Conservation (phyloP, 805 yeast genomes). For the Suhomyces sp. region DNA sequence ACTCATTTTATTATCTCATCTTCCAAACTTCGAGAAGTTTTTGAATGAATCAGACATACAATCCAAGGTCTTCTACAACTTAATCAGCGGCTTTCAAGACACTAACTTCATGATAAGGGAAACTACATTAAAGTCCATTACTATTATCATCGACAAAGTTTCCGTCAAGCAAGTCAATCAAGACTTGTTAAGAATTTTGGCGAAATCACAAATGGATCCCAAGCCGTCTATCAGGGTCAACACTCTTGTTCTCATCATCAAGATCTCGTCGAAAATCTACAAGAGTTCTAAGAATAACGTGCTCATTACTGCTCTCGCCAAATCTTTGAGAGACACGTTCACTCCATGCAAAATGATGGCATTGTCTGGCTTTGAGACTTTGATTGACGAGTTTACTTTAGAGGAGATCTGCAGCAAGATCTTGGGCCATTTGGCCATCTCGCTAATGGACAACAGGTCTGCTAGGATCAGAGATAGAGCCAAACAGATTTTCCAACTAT, state of each 20-base stretch:
- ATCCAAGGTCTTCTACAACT: constrained; percentile 61
- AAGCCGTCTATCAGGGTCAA: constrained; percentile 75
- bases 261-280: constrained; percentile 59
- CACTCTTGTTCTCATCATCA: constrained; percentile 66
- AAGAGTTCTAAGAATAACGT: constrained; percentile 62
- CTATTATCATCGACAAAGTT: constrained; percentile 60
- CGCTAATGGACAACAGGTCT: constrained; percentile 69
- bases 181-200: constrained; percentile 75
- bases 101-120: constrained; percentile 78
- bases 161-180: constrained; percentile 81
- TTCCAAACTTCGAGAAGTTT: constrained; percentile 52
- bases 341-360: constrained; percentile 75
- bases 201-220: constrained; percentile 76
- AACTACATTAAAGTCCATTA: constrained; percentile 68
- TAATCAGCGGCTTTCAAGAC: constrained; percentile 83
- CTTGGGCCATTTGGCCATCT: constrained; percentile 80
- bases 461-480: constrained; percentile 71
- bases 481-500: constrained; percentile 58
- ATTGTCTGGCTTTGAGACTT: constrained; percentile 64
- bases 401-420: constrained; percentile 77
- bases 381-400: constrained; percentile 65
- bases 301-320: constrained; percentile 79
- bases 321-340: constrained; percentile 77
- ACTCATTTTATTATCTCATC: constrained; percentile 60
- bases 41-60: constrained; percentile 62